phyloP scores from a whole-genome alignment of 495 filamentous ascomycete genomes.

The Penicillium malachiteum region DNA sequence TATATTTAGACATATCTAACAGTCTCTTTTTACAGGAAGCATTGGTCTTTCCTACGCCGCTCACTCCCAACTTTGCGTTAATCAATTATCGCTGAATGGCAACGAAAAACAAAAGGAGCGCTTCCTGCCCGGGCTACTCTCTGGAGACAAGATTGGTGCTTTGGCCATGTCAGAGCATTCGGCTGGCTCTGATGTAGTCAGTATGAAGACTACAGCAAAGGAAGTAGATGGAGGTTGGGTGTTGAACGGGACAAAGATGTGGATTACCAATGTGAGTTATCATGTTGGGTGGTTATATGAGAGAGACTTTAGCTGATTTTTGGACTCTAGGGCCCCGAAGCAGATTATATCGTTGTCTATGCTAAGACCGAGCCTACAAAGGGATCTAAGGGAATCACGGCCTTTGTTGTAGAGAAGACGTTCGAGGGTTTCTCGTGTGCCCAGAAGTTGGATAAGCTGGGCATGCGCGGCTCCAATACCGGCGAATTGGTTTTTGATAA shows the following conservation, averaged over 20 bases:
- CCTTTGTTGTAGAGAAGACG: conserved; percentile 79
- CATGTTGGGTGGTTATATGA: background rate
- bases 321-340: conserved; percentile 72
- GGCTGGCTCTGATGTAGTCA: conserved; percentile 89
- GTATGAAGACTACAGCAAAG: conserved; percentile 85
- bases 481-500: conserved; percentile 91
- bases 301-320: background rate
- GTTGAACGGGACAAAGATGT: conserved; percentile 96
- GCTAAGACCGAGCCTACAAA: conserved; percentile 85
- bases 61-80: conserved; percentile 94
- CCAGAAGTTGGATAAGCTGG: conserved; percentile 94
- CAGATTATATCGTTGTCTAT: conserved; percentile 86
- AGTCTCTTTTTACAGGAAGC: conserved; percentile 53
- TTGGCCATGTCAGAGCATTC: conserved; percentile 95
- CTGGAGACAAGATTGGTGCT: conserved; percentile 80
- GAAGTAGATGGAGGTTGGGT: conserved; percentile 80
- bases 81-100: conserved; percentile 94
- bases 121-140: conserved; percentile 78
- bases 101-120: conserved; percentile 70
- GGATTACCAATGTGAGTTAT: conserved; percentile 83
- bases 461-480: conserved; percentile 96
- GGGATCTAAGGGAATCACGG: conserved; percentile 90
- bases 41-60: conserved; percentile 93
- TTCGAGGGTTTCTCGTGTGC: conserved; percentile 79
- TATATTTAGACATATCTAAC: background rate